Conservation (phyloP, 495 filamentous ascomycete genomes). For the Lentithecium fluviatile region DNA sequence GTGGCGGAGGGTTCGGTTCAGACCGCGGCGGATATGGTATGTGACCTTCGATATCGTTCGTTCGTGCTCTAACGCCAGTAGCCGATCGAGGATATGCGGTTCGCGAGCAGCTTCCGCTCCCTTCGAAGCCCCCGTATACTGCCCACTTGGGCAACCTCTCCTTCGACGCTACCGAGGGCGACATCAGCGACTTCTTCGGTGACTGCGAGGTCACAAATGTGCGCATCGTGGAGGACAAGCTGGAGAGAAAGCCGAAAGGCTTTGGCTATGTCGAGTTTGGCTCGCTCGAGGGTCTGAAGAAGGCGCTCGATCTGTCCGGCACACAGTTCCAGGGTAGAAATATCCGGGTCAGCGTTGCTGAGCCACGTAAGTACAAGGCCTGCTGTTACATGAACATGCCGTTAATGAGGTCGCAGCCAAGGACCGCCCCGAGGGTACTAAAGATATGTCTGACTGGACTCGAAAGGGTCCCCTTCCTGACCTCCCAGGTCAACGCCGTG, state of each 20-base stretch:
- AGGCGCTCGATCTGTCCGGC: conserved; percentile 79
- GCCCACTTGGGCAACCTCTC: conserved; percentile 95
- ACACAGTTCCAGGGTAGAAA: conserved; percentile 77
- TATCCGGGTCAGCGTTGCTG: conserved; percentile 83
- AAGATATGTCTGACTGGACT: conserved; percentile 78
- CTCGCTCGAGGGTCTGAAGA: conserved; percentile 83
- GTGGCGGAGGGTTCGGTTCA: conserved; percentile 44
- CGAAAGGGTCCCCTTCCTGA: conserved; percentile 86
- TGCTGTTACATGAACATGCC: conserved; percentile 12
- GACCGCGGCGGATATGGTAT: conserved; percentile 46
- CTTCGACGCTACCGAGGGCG: conserved; percentile 79
- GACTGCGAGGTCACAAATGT: conserved; percentile 84
- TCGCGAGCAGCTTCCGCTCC: conserved; percentile 81
- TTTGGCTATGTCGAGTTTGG: conserved; percentile 97
- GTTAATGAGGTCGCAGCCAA: conserved; percentile 62
- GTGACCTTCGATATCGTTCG: background rate
- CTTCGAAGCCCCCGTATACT: conserved; percentile 87
- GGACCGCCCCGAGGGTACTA: conserved; percentile 58
- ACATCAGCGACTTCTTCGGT: conserved; percentile 80
- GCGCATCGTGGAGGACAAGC: conserved; percentile 91
- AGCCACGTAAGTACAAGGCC: conserved; percentile 66
- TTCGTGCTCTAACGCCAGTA: background rate
- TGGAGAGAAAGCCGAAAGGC: conserved; percentile 88
- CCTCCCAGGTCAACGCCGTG: conserved; percentile 52
- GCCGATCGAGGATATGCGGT: conserved; percentile 28